Percentiles rank a stretch among this genome's conserved stretches.
phyloP scores from a whole-genome alignment of 2,329 filamentous ascomycete genomes.

The Penicillium sp. region DNA sequence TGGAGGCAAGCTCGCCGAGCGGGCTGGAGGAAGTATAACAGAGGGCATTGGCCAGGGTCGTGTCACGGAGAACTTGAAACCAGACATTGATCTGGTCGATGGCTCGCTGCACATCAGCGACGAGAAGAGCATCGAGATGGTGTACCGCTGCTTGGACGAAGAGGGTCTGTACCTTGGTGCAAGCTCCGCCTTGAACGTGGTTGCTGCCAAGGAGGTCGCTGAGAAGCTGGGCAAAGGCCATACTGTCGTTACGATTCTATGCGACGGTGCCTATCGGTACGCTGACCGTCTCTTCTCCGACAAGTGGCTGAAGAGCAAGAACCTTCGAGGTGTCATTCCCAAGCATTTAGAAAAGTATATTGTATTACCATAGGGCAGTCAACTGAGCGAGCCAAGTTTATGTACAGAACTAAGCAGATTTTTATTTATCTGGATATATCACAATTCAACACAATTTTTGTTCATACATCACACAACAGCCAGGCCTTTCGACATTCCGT shows the following conservation, averaged over 20 bases:
- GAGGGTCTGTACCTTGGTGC: constrained; percentile 94
- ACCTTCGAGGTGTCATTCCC: constrained; percentile 74
- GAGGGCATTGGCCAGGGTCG: constrained; percentile 97
- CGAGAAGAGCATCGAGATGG: constrained; percentile 95
- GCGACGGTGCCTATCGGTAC: constrained; percentile 96
- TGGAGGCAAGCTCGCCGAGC: constrained; percentile 77
- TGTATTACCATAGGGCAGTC: constrained; percentile 62
- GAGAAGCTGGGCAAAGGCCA: constrained; percentile 83
- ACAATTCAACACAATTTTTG: background rate
- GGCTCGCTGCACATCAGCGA: constrained; percentile 80
- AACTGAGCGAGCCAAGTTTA: background rate
- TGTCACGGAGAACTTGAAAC: constrained; percentile 88
- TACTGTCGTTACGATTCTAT: constrained; percentile 89
- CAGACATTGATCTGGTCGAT: constrained; percentile 79
- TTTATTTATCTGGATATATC: background rate
- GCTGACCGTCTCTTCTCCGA: constrained; percentile 88
- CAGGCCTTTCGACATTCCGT: constrained; percentile 51
- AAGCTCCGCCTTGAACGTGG: constrained; percentile 90
- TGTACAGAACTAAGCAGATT: constrained; percentile 8
- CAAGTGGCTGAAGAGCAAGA: constrained; percentile 87
- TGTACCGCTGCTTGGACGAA: constrained; percentile 92
- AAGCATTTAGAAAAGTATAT: constrained; percentile 89
- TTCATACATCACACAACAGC: constrained; percentile 32
- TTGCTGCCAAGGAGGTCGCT: constrained; percentile 89
- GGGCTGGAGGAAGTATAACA: constrained; percentile 83